Conservation (phyloP, 2,329 filamentous ascomycete genomes). For the Saccharata proteae region DNA sequence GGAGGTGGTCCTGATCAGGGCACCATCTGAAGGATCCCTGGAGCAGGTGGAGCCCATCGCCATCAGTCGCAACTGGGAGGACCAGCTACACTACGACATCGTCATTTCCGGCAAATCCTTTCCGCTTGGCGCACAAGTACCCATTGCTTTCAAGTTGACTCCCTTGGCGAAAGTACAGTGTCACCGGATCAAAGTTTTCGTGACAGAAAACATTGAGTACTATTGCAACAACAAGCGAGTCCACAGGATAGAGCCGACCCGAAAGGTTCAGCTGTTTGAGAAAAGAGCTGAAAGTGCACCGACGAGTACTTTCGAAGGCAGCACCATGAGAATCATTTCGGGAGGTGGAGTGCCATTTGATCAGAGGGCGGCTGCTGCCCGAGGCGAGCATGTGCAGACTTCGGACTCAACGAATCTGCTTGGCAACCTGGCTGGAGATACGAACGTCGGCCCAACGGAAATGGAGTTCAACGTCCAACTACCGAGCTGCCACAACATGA, state of each 20-base stretch:
- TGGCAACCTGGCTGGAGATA: conserved; percentile 66
- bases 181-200: conserved; percentile 81
- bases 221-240: conserved; percentile 78
- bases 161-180: conserved; percentile 88
- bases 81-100: conserved; percentile 90
- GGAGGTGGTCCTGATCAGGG: conserved; percentile 72
- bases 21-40: conserved; percentile 75
- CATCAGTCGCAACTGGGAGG: conserved; percentile 87
- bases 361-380: conserved; percentile 42
- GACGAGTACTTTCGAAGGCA: conserved; percentile 59
- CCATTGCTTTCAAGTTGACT: conserved; percentile 88
- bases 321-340: conserved; percentile 62
- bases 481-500: conserved; percentile 77
- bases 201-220: conserved; percentile 85
- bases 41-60: conserved; percentile 90
- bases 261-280: conserved; percentile 78
- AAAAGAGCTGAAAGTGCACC: conserved; percentile 72
- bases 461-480: conserved; percentile 91
- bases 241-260: conserved; percentile 69
- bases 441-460: conserved; percentile 75
- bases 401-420: conserved; percentile 57
- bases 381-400: conserved; percentile 42
- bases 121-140: conserved; percentile 73
- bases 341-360: conserved; percentile 68
- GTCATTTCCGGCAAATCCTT: conserved; percentile 95